Percentiles rank a stretch among this genome's conserved stretches.
Conservation (phyloP, 2,329 filamentous ascomycete species). For the Colletotrichum magnum region DNA sequence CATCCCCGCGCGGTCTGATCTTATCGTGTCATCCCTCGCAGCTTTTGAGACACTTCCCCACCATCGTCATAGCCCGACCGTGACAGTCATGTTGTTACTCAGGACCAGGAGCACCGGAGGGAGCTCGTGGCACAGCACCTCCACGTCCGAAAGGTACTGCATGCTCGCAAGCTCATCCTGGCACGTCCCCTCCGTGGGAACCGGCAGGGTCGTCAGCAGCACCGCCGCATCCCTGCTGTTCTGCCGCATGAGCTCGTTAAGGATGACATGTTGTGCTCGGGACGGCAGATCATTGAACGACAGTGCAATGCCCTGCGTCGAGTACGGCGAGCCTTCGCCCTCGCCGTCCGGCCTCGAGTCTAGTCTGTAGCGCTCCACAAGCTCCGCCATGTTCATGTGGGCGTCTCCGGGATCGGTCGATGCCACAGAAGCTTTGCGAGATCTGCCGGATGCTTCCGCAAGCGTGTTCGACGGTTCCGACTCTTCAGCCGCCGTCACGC, state of each 20-base stretch:
- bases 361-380: slow-evolving; percentile 57
- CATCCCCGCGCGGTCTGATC: slow-evolving; percentile 36
- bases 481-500: slow-evolving; percentile 66
- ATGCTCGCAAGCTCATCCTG: slow-evolving; percentile 78
- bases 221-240: slow-evolving; percentile 81
- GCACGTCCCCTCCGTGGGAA: slow-evolving; percentile 83
- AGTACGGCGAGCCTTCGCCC: slow-evolving; percentile 61
- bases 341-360: slow-evolving; percentile 38
- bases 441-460: slow-evolving; percentile 59
- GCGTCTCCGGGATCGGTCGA: slow-evolving; percentile 52
- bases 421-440: slow-evolving; percentile 54
- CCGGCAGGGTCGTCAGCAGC: slow-evolving; percentile 86
- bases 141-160: slow-evolving; percentile 82
- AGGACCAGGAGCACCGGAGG: slow-evolving; percentile 85
- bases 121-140: slow-evolving; percentile 82
- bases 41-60: slow-evolving; percentile 32
- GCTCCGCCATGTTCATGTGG: slow-evolving; percentile 59
- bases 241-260: slow-evolving; percentile 85
- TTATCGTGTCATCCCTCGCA: slow-evolving; percentile 35
- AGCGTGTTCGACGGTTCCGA: slow-evolving; percentile 76
- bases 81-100: slow-evolving; percentile 93
- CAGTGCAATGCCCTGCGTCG: slow-evolving; percentile 75
- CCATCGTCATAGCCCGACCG: slow-evolving; percentile 70
- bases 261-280: slow-evolving; percentile 86
- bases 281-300: slow-evolving; percentile 91